phyloP scores from a whole-genome alignment of 192 early-diverging fungal genomes.

The Rhizophagus sp. region DNA sequence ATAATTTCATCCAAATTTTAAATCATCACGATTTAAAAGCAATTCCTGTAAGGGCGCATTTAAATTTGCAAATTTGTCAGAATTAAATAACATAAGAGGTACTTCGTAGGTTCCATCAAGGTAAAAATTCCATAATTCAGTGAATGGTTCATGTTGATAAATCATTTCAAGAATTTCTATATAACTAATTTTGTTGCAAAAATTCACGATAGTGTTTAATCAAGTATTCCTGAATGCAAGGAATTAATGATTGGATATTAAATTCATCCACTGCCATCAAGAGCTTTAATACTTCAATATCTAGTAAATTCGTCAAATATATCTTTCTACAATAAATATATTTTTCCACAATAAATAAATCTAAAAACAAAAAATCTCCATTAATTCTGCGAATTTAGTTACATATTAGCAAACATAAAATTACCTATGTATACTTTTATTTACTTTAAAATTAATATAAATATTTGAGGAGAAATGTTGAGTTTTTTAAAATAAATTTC shows the following conservation, averaged over 20 bases:
- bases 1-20: background rate
- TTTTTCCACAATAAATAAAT: background rate
- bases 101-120: background rate
- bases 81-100: background rate
- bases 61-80: background rate
- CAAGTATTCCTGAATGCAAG: background rate
- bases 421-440: too few relatives aligned
- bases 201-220: background rate
- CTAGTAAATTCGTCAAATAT: background rate
- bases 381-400: too few relatives aligned
- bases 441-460: too few relatives aligned
- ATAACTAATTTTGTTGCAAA: background rate
- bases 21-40: background rate
- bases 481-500: too few relatives aligned
- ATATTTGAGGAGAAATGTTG: too few relatives aligned
- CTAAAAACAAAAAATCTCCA: background rate
- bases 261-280: background rate
- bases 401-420: too few relatives aligned
- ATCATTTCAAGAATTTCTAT: background rate
- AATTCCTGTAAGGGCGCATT: background rate
- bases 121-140: background rate
- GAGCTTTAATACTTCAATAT: background rate
- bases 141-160: background rate
- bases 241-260: background rate
- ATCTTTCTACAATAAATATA: background rate